phyloP scores from a whole-genome alignment of 306 rosid species.

The Glycine latifolia region DNA sequence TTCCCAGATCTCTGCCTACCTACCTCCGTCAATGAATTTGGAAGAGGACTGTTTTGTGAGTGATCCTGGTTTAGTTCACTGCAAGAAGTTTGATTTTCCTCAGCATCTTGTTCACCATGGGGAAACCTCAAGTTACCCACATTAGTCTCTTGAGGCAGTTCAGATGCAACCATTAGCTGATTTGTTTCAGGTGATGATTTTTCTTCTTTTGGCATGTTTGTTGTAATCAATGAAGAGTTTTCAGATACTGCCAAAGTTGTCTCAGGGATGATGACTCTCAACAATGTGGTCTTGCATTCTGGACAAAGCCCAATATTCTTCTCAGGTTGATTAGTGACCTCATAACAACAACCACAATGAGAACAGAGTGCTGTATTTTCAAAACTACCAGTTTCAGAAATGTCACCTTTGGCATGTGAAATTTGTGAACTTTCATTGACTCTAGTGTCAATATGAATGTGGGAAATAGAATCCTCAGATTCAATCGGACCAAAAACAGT shows the following conservation, averaged over 20 bases:
- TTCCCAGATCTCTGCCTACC: conserved; percentile 48
- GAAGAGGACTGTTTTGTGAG: conserved; percentile 48
- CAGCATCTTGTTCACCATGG: conserved; percentile 46
- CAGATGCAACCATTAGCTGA: conserved; percentile 45
- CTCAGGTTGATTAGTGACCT: conserved; percentile 51
- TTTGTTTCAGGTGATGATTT: conserved; percentile 49
- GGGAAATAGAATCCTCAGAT: conserved; percentile 49
- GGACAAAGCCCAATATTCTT: conserved; percentile 57
- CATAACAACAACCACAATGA: conserved; percentile 64
- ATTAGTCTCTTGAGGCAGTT: conserved; percentile 48
- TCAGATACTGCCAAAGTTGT: conserved; percentile 49
- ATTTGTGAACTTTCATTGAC: conserved; percentile 53
- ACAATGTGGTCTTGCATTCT: conserved; percentile 62
- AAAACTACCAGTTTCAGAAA: conserved; percentile 47
- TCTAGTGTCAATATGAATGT: conserved; percentile 18
- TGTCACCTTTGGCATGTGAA: conserved; percentile 53
- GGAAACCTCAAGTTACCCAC: conserved; percentile 52
- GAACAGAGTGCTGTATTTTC: conserved; percentile 60
- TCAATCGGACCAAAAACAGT: conserved; percentile 43
- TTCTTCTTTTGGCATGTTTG: conserved; percentile 49
- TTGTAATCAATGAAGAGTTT: conserved; percentile 42
- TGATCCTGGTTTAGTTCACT: conserved; percentile 49
- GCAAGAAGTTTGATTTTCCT: conserved; percentile 51
- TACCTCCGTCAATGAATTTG: conserved; percentile 47
- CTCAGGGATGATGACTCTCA: conserved; percentile 47